Base-by-base conservation (phyloP, 1,284 basidiomycete species). In the Puccinia horiana region DNA sequence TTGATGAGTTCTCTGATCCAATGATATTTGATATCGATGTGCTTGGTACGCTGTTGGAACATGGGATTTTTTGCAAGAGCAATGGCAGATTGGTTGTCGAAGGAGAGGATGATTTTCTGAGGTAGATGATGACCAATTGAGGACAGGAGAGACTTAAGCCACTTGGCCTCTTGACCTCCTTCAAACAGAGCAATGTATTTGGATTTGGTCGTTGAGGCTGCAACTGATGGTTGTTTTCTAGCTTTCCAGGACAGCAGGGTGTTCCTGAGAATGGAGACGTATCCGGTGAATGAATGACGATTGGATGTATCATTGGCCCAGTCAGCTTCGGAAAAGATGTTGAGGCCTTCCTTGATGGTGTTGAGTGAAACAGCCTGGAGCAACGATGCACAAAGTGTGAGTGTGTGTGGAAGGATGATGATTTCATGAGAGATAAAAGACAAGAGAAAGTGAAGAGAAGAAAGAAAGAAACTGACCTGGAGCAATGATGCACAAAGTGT, bases 41-140 rank as follows among this genome's bases (percentile, higher is more conserved):
- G 83, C 37, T 83, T n/a, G n/a, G n/a, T n/a, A n/a, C n/a, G n/a
- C n/a, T n/a, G n/a, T n/a, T n/a, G n/a, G n/a, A n/a, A n/a, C 23
- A 65, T 65, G 9, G 76, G 82, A 72, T 83, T 82, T 23, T 81
- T 82, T 0, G 83, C 74, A 20, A 77, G 65, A n/a, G 74, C 79
- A 67, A 84, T 81, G 2, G 83, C 70, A 5, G 65, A 72, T 70
- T 72, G 72, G 52, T 84, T 84, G 58, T 84, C 83, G 29, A 47
- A 26, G 37, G 58, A 29, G 32, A 75, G 49, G 16, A 26, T 32
- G 23, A 42, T 12, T 40, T 42, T 40, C 8, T 12, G 2, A 20
- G 32, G 23, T 3, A 42, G 29, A 6, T 3, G 4, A 9, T 40
- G 37, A 16, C 35, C 32, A 9, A 67, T 20, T 40, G 63, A 67